Base-by-base conservation (phyloP, 768 basidiomycete species). In the Chalciporus piperatus region DNA sequence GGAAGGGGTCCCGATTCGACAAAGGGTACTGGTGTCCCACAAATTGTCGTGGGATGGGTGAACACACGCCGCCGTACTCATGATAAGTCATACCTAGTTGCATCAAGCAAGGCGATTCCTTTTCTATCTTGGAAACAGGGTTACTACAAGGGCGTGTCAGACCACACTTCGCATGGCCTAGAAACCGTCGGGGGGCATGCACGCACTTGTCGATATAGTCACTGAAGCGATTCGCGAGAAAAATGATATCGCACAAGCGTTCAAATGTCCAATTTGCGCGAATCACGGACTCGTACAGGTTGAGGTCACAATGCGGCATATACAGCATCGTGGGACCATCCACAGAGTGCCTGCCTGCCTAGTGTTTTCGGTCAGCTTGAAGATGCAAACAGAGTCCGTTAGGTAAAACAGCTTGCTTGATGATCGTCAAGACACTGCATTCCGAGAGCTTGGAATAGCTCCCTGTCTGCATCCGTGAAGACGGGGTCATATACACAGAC, bases 271-370 rank as follows among this genome's bases (percentile, higher is more conserved):
- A 86, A 63, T 88, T 89, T 12, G 76, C 75, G 51, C 76, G 74
- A 49, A 90, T 67, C 41, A 89, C 61, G 56, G 70, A 74, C 62
- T 91, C 86, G 65, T 89, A 87, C 23, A 90, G 74, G 54, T 76
- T 76, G 66, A 85, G 62, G 61, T 87, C 85, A 64, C 89, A 89
- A 66, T 90, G 88, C 19, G 87, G 88, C 86, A 89, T 88, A 70
- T 81, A 89, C 48, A 84, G 72, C 48, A 91, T 72, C 42, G 85
- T 87, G 56, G 83, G 81, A 49, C 56, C 45, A 23, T 58, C 54
- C 42, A 72, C 32, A 14, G 52, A 48, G 50, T 75, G 65, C 47
- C 63, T 64, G 20, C 66, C 67, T 22, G 63, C 64, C 75, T 78
- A 59, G 20, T 44, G 22, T 55, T 47, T 45, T 32, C 25, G 32